phyloP scores from a whole-genome alignment of 495 filamentous ascomycete genomes.

The Penicillium daleae region DNA sequence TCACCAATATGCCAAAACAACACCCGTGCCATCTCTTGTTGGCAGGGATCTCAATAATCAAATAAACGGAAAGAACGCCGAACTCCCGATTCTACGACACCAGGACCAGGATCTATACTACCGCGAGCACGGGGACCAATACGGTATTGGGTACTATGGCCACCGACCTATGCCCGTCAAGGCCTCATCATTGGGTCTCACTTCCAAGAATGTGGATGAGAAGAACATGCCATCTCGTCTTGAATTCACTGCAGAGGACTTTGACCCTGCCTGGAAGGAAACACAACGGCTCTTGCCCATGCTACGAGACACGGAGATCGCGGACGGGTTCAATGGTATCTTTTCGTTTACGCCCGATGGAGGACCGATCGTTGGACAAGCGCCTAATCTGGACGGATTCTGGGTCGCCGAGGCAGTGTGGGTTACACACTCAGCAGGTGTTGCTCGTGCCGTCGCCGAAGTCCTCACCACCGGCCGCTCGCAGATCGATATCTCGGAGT shows the following conservation, averaged over 20 bases:
- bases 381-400: constrained; percentile 52
- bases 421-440: constrained; percentile 59
- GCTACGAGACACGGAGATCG: constrained; percentile 44
- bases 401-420: constrained; percentile 59
- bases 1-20: constrained; percentile 58
- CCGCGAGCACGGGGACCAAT: constrained; percentile 55
- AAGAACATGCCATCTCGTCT: constrained; percentile 57
- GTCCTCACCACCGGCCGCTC: constrained; percentile 50
- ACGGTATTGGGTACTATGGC: constrained; percentile 58
- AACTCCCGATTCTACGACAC: constrained; percentile 51
- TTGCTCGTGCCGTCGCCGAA: constrained; percentile 53
- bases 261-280: constrained; percentile 52
- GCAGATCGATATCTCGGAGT: constrained; percentile 50
- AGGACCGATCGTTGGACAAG: constrained; percentile 51
- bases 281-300: constrained; percentile 47
- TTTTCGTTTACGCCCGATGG: constrained; percentile 60
- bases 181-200: constrained; percentile 45
- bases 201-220: constrained; percentile 50
- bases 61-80: constrained; percentile 45
- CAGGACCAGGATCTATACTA: constrained; percentile 59
- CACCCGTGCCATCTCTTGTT: constrained; percentile 36
- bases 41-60: constrained; percentile 34
- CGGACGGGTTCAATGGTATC: constrained; percentile 56
- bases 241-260: constrained; percentile 52
- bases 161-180: constrained; percentile 55